Evolutionary conservation across 495 filamentous ascomycete genomes (phyloP).

Genomic region (Penicillium cinerascens): DNA sequence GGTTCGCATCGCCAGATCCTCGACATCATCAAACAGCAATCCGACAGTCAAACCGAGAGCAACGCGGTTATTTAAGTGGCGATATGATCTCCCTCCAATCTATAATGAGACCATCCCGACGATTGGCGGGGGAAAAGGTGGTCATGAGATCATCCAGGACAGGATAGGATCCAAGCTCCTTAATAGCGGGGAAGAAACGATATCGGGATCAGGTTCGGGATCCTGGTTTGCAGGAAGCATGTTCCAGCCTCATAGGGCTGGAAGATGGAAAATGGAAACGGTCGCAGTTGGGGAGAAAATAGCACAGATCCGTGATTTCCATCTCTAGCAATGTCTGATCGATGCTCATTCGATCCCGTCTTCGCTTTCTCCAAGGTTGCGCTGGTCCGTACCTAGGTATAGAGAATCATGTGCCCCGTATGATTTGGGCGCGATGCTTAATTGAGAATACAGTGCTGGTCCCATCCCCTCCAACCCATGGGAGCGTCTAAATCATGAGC

Average conservation of each 20-base stretch:
- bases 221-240: too few species aligned
- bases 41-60: neutral
- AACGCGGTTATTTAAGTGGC: neutral
- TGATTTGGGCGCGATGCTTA: neutral
- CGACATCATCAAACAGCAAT: conserved; percentile 16
- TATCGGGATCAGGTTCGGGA: too few species aligned
- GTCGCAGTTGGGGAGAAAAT: neutral
- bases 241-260: too few species aligned
- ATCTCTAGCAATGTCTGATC: neutral
- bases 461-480: neutral
- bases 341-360: neutral
- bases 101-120: neutral
- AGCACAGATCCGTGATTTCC: neutral
- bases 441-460: neutral
- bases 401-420: neutral
- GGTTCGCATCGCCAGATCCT: conserved; percentile 33
- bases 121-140: neutral
- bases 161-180: too few species aligned
- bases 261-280: too few species aligned
- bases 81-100: neutral
- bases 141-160: neutral
- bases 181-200: too few species aligned
- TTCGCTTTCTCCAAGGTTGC: neutral
- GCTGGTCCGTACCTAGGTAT: too few species aligned
- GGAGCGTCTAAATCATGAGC: neutral